Evolutionary conservation across 768 basidiomycete species (phyloP), one percentile per base, ranked within the genome.

Genomic region (Porpolomopsis calyptriformis): DNA sequence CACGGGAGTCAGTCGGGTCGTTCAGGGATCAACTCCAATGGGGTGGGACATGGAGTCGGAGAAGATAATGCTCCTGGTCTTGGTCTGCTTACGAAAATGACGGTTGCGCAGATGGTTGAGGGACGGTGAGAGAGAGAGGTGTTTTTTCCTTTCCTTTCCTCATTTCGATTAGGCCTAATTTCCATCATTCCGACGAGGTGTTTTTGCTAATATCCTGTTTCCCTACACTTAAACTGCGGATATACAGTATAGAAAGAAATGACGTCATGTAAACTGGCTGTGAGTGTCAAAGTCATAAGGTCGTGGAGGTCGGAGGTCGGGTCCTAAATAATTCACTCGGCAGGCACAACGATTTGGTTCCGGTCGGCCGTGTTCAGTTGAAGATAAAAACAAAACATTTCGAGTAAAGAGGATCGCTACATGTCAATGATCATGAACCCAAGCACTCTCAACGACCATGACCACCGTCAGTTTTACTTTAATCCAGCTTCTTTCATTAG

Each of bases 101-200:
- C 63, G 49, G 57, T 71, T 16, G 65, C 68, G 6, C 67, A 70
- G 53, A 64, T 67, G 51, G 60, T 66, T 26, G 69, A 69, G 51
- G 66, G 67, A 11, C 64, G 59, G 48, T 70, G 47, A 53, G 7
- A 7, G 29, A 7, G 29, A 14, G 7, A 7, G 29, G 14, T 7
- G 29, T 31, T 31, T 14, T 31, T n/a, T n/a, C n/a, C n/a, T n/a
- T n/a, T n/a, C n/a, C n/a, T 31, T 31, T 31, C 14, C 29, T 31
- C 29, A 31, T 31, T 31, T 31, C 29, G 7, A 14, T 31, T 31
- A 31, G 7, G 14, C 29, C 7, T 31, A 31, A 31, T 31, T 31
- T 14, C 7, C 7, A 31, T 31, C 14, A 31, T 31, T 31, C 14
- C 29, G n/a, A n/a, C n/a, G n/a, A n/a, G n/a, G n/a, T n/a, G n/a